These are phyloP conservation scores for Pseudogymnoascus sp. DNA, from an alignment of 2,329 filamentous ascomycete species.

Conservation along the genomic window DNA sequence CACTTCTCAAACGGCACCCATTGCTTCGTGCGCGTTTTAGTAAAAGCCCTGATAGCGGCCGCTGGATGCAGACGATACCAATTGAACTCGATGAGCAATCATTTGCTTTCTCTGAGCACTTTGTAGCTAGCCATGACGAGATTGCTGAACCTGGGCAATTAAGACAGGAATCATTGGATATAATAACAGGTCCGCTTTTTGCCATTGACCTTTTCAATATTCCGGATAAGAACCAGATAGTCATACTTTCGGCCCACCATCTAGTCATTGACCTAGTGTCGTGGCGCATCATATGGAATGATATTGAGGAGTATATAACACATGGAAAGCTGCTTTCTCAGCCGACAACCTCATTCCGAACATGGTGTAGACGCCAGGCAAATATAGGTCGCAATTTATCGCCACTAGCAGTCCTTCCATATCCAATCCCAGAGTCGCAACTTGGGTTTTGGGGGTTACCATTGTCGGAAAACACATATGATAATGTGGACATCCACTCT, in stretches of 20 bases:
- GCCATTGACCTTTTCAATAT: conserved; percentile 18
- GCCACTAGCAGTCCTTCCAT: background rate
- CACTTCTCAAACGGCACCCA: conserved; percentile 29
- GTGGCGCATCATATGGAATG: conserved; percentile 31
- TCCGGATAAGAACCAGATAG: conserved; percentile 9
- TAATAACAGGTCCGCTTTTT: conserved; percentile 15
- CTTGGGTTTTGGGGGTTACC: background rate
- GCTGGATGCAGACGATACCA: conserved; percentile 29
- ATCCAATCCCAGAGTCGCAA: background rate
- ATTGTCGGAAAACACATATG: background rate
- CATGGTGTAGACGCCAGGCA: conserved; percentile 28
- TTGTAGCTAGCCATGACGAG: conserved; percentile 29
- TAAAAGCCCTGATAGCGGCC: conserved; percentile 18
- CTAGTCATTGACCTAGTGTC: conserved; percentile 30
- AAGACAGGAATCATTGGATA: conserved; percentile 26
- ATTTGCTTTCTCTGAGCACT: conserved; percentile 34
- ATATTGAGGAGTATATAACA: conserved; percentile 29
- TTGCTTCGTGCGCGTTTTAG: conserved; percentile 33
- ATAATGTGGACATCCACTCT: background rate
- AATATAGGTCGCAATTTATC: conserved; percentile 1
- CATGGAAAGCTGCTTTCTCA: background rate
- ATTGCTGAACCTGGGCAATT: conserved; percentile 22
- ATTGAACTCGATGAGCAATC: conserved; percentile 17
- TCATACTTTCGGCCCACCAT: conserved; percentile 20
- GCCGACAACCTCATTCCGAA: conserved; percentile 26